Evolutionary conservation across 805 yeast genomes (phyloP).

Genomic region (Saccharomycopsis sp.): DNA sequence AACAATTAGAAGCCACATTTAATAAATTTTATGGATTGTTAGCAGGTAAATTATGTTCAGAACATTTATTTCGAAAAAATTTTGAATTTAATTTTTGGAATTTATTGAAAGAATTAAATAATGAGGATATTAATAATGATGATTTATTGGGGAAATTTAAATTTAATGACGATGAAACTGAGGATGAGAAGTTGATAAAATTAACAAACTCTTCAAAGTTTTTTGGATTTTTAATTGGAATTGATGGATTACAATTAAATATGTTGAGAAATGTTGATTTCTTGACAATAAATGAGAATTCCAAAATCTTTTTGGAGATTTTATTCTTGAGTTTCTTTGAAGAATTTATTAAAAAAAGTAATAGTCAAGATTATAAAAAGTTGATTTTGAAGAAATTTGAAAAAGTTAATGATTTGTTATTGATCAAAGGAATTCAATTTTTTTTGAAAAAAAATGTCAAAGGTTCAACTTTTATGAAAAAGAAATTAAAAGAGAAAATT

Average conservation of each 20-base stretch:
- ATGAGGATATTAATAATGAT: slow-evolving; percentile 27
- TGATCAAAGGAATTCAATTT: slow-evolving; percentile 58
- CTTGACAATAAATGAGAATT: slow-evolving; percentile 50
- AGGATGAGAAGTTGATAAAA: slow-evolving; percentile 45
- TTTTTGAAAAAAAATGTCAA: slow-evolving; percentile 41
- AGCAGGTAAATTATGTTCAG: slow-evolving; percentile 66
- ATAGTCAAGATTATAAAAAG: slow-evolving; percentile 21
- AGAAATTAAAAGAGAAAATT: slow-evolving; percentile 44
- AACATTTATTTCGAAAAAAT: slow-evolving; percentile 66
- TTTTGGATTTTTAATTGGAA: slow-evolving; percentile 66
- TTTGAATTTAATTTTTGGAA: slow-evolving; percentile 92
- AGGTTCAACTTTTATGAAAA: slow-evolving; percentile 40
- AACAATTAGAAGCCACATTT: slow-evolving; percentile 68
- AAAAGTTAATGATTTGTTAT: slow-evolving; percentile 38
- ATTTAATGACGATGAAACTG: slow-evolving; percentile 31
- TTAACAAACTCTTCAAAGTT: slow-evolving; percentile 69
- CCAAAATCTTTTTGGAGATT: slow-evolving; percentile 62
- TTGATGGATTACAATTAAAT: slow-evolving; percentile 65
- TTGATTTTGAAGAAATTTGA: slow-evolving; percentile 26
- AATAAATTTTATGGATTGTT: slow-evolving; percentile 85
- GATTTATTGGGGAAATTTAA: slow-evolving; percentile 21
- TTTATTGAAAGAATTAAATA: slow-evolving; percentile 49
- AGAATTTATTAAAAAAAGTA: slow-evolving; percentile 48
- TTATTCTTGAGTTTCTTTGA: slow-evolving; percentile 60
- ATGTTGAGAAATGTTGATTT: slow-evolving; percentile 65